Evolutionary conservation across 2,329 filamentous ascomycete genomes (phyloP), one percentile per base, ranked within the genome.

Genomic region (Botrytis hyacinthi): DNA sequence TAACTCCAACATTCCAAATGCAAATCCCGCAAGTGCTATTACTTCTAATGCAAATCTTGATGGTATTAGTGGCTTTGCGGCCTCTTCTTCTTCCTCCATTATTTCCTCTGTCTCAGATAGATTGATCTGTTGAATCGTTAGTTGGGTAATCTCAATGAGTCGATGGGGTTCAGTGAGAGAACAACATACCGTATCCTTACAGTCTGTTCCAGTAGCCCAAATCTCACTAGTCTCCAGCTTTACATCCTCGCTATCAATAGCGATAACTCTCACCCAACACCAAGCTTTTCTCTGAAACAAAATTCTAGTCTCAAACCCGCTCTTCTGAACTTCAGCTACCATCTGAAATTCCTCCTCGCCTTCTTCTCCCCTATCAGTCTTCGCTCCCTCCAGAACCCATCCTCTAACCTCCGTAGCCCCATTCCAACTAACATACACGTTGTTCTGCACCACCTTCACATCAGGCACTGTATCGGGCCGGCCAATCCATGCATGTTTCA

Each of bases 351-450:
- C 29, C 37, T 37, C 37, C 32, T 57, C 16, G 3, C n/a, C 16
- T 59, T 1, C 16, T 20, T 48, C n/a, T 5, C 42, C 62, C 16
- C 6, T 12, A 1, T 9, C 22, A 69, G 40, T 32, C 35, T 37
- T 26, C 35, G 14, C 12, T 1, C 32, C 65, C 44, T 51, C 14
- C 14, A 54, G 16, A 14, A 40, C 26, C 29, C 70, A 72, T 22
- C 9, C 14, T 35, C n/a, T 67, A 32, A 67, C 61, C 37, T 67
- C 48, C 20, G 48, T 72, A 18, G 61, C 70, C 37, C 48, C 62
- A 68, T 68, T 72, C 62, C 48, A 72, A 46, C 61, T 29, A 37
- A 40, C 40, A 26, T 29, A 72, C 37, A 66, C 35, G 5, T 3
- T 46, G 14, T 35, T 44, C 9, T 20, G 37, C 61, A 32, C 26